Conservation (phyloP, 1,284 basidiomycete genomes). For the Hortiboletus rubellus region DNA sequence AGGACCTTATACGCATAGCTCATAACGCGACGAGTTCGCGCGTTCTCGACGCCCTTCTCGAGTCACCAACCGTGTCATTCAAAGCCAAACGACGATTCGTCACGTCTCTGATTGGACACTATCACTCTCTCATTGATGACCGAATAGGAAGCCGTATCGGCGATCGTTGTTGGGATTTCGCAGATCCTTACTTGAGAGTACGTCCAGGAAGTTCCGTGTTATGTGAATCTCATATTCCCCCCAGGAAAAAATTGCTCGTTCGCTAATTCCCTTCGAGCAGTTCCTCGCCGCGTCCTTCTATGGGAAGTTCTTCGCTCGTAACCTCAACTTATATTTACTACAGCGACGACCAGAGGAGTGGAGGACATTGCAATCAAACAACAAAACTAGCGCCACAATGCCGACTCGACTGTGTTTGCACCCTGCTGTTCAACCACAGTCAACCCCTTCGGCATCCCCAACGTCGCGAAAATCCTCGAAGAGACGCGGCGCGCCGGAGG, state of each 20-base stretch:
- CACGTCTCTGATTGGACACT: constrained; percentile 73
- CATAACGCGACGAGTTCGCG: constrained; percentile 77
- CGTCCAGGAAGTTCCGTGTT: constrained; percentile 20
- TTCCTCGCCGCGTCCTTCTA: constrained; percentile 74
- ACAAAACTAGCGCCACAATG: constrained; percentile 12
- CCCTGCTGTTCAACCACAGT: neutral
- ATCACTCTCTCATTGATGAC: constrained; percentile 79
- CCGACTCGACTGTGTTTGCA: constrained; percentile 6
- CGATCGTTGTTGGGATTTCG: constrained; percentile 82
- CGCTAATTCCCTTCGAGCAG: constrained; percentile 70
- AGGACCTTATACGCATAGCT: constrained; percentile 66
- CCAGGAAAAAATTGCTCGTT: constrained; percentile 88
- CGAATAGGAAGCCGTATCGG: constrained; percentile 86
- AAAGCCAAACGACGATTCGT: constrained; percentile 75
- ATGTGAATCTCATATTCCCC: constrained; percentile 11
- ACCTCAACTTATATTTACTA: constrained; percentile 77
- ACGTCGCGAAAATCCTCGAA: constrained; percentile 23
- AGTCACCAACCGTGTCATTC: constrained; percentile 62
- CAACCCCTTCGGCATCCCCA: neutral
- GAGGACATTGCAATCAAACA: constrained; percentile 56
- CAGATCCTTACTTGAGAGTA: constrained; percentile 89
- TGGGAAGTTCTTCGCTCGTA: constrained; percentile 83
- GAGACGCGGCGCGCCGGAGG: constrained; percentile 37
- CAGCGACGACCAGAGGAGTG: constrained; percentile 81
- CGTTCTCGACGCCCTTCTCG: constrained; percentile 77